Evolutionary conservation across 345 rosid species (phyloP), one percentile per base, ranked within the genome.

Genomic region (Eucalyptus curtisii): DNA sequence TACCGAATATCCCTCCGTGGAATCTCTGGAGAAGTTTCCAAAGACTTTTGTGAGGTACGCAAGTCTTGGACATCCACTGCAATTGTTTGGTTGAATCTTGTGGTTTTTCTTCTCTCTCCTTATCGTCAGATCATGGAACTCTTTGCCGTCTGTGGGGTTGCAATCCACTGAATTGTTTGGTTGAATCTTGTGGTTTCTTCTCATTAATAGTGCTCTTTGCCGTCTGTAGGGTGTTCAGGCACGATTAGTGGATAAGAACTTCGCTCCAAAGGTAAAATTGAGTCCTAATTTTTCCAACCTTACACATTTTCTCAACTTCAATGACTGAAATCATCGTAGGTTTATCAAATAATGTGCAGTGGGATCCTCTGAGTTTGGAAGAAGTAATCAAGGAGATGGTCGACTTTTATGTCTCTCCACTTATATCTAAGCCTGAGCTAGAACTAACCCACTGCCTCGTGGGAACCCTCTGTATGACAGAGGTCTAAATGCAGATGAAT

Each of bases 11-110:
- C 99, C 89, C 90, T 93, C 40, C 90, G 91, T 53, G 93, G 92
- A 85, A 92, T 96, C 91, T 94, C 95, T 50, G 92, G 91, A 88
- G 86, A n/a, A 66, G 94, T 95, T 88, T 95, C 98, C 19, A 91
- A 91, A 55, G 99, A 98, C 92, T 95, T 97, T 86, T 93, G 90
- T 24, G 99, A 96, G 99, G 99, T 97, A 93, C 9, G 81, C 9
- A n/a, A 86, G 13, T 27, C 15, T 25, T 59, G n/a, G 14, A 59
- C 66, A 27, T 25, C 33, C 33, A 30, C 71, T 3, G 37, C 71
- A 30, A 61, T 61, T 61, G 19, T 61, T 4, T 61, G 71, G 7
- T 30, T 61, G 37, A 61, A 27, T 61, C 33, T 12, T 12, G 66
- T 59, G 14, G 61, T 55, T 59, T 27, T 27, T 11, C 1, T 5